These are phyloP conservation scores for Aspergillus niger DNA, from an alignment of 2,329 filamentous ascomycete species.

Conservation along the genomic window DNA sequence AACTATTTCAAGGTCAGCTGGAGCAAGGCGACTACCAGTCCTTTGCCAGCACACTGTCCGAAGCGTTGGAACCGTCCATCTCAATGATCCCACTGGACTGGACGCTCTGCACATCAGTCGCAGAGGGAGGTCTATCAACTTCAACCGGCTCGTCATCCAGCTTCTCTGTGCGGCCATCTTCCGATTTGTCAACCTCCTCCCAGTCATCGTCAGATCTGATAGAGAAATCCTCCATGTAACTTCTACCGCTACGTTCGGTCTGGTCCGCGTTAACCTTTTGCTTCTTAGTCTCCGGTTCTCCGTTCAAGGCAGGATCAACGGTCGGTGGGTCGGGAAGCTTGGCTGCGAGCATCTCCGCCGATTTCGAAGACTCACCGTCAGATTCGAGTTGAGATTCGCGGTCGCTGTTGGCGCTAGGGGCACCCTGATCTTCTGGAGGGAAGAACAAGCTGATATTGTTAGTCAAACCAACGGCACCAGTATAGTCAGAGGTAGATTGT, in stretches of 20 bases:
- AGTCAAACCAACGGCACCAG: constrained; percentile 8
- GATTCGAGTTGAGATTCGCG: constrained; percentile 16
- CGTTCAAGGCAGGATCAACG: constrained; percentile 47
- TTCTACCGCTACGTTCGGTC: constrained; percentile 4
- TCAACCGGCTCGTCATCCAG: constrained; percentile 39
- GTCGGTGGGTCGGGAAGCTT: constrained; percentile 54
- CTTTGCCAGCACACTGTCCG: constrained; percentile 24
- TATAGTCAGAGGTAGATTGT: background rate
- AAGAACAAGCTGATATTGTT: constrained; percentile 48
- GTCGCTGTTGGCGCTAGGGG: constrained; percentile 15
- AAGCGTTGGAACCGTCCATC: constrained; percentile 26
- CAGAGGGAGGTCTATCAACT: constrained; percentile 32
- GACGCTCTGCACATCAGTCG: constrained; percentile 38
- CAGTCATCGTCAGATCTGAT: constrained; percentile 36
- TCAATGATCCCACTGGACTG: constrained; percentile 37
- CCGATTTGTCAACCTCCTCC: constrained; percentile 40
- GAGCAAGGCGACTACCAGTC: constrained; percentile 17
- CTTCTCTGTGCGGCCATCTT: constrained; percentile 27
- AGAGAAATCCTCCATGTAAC: constrained; percentile 8
- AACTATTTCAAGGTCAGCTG: background rate
- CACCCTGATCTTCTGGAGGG: constrained; percentile 47
- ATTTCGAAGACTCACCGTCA: constrained; percentile 31
- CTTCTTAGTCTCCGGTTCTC: constrained; percentile 51
- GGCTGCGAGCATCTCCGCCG: constrained; percentile 38
- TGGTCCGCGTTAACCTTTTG: constrained; percentile 40